A percentile compares a stretch with the other conserved stretches of the same genome.
Conservation (phyloP, 2,329 filamentous ascomycete genomes). For the Aspergillus sp. region DNA sequence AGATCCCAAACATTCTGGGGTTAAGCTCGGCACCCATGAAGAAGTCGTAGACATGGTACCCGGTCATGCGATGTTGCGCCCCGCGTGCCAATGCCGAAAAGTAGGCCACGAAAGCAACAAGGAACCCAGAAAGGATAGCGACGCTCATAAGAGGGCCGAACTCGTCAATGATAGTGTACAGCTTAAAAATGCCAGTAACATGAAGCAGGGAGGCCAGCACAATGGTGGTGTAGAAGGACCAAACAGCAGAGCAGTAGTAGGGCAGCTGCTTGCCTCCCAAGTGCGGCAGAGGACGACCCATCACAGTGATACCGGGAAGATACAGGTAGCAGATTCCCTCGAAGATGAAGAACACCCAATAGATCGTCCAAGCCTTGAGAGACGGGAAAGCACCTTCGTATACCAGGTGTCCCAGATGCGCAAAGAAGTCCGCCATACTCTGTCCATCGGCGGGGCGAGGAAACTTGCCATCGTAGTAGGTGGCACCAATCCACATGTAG, state of each 20-base stretch:
- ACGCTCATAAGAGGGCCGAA: conserved; percentile 93
- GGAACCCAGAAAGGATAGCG: conserved; percentile 84
- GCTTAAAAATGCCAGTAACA: conserved; percentile 77
- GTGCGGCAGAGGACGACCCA: conserved; percentile 85
- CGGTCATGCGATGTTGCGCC: conserved; percentile 88
- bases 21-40: conserved; percentile 90
- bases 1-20: conserved; percentile 77
- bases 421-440: conserved; percentile 68
- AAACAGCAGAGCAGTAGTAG: conserved; percentile 92
- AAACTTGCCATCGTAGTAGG: conserved; percentile 83
- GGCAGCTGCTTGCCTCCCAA: conserved; percentile 79
- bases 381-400: conserved; percentile 85
- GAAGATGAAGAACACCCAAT: conserved; percentile 89
- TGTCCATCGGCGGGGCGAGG: conserved; percentile 68
- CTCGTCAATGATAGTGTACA: conserved; percentile 91
- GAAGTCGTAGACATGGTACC: conserved; percentile 78
- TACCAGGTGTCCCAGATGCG: conserved; percentile 69
- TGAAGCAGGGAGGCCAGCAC: conserved; percentile 71
- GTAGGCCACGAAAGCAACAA: conserved; percentile 82
- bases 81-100: conserved; percentile 79
- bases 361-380: conserved; percentile 82
- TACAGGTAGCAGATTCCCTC: conserved; percentile 80
- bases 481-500: conserved; percentile 98
- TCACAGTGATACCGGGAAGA: conserved; percentile 82
- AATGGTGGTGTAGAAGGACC: conserved; percentile 86